Evolutionary conservation across 345 rosid species (phyloP).

Genomic region (Eucalyptus decipiens): DNA sequence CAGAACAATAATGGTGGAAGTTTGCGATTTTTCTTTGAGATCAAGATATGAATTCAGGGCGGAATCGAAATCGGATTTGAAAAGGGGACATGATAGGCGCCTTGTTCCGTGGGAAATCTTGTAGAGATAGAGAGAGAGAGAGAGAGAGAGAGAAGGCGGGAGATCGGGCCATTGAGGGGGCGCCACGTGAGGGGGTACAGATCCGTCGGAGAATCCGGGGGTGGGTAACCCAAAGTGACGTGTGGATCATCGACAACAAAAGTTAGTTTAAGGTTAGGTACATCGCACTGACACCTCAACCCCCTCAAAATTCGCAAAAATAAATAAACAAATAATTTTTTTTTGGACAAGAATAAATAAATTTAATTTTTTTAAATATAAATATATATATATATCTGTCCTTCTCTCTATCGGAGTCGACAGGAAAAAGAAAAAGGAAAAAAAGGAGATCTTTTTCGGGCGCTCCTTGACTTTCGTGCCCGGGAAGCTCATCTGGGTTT

Average conservation of each 20-base stretch:
- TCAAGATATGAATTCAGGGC: no score
- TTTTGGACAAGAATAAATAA: no score
- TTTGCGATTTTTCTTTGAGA: background rate
- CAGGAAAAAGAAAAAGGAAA: background rate
- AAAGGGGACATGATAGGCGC: fast-evolving
- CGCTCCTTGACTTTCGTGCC: background rate
- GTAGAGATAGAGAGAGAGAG: background rate
- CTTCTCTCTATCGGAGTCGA: background rate
- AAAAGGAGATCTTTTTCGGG: background rate
- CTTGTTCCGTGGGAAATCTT: background rate
- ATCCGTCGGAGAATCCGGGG: background rate
- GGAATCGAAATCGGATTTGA: background rate
- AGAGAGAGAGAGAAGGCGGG: background rate
- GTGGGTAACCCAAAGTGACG: background rate
- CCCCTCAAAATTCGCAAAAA: background rate
- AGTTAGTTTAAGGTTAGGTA: background rate
- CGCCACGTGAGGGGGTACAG: background rate
- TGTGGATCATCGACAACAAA: background rate
- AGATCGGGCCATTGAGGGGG: background rate
- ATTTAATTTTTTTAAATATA: no score
- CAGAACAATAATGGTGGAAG: background rate
- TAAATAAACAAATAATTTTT: no score
- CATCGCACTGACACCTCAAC: background rate
- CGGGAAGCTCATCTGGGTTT: background rate
- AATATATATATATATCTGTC: background rate